Evolutionary conservation across 1,284 basidiomycete species (phyloP), one percentile per base, ranked within the genome.

Genomic region (Leccinum cinnamomeum): DNA sequence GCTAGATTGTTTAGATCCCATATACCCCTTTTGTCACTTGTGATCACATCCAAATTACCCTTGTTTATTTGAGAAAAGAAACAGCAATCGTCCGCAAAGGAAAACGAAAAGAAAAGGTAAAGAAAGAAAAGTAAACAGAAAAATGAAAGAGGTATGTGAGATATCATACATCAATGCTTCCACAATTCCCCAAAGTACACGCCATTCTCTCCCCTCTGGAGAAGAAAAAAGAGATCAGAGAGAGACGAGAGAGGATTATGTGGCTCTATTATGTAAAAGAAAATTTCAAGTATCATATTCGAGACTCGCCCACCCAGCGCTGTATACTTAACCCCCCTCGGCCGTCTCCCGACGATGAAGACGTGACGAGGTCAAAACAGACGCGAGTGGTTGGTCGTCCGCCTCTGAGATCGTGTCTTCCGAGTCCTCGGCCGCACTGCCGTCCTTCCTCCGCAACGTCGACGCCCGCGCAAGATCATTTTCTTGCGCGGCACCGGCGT

Each of bases 391-490:
- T 28, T 61, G 65, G 23, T 72, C 74, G 23, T 72, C 73, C 14
- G 33, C 62, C 46, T 75, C 74, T n/a, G 67, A 65, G 53, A 76
- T 75, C 61, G 77, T 80, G 64, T 78, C 81, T 65, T 76, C 73
- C 33, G 46, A 48, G 7, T 48, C 46, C 3, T 78, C 75, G n/a
- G 71, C 78, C 46, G 20, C 46, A 18, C 80, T 79, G 35, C 81
- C 78, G 23, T 81, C 81, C 68, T 79, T 84, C 76, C 83, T 82
- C 66, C 81, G 82, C 37, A 79, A 63, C 64, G 77, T 79, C 33
- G 65, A 76, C 53, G 72, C 69, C 18, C 76, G 68, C 16, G 65
- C 70, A 37, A 78, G 78, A 20, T 81, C 81, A 3, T 78, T 80
- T 3, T 80, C 71, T 16, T 81, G 74, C 5, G 64, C 64, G 20